These are phyloP conservation scores for Candida freyschussii DNA, from an alignment of 1,139 yeast species.

Conservation along the genomic window DNA sequence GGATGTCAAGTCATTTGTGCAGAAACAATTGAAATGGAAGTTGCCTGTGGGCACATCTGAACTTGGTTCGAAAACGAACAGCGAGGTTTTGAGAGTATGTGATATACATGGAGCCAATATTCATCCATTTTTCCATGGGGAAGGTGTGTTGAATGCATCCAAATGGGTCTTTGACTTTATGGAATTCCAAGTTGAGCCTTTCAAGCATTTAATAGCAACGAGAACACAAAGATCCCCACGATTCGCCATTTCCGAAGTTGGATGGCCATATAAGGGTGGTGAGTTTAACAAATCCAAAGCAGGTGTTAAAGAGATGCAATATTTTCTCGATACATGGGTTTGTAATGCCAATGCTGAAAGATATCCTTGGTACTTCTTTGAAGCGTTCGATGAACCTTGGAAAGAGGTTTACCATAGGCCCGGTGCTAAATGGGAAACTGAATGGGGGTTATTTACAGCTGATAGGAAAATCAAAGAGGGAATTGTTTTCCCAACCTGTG, in stretches of 20 bases:
- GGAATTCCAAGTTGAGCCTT: constrained; percentile 37
- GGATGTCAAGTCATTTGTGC: constrained; percentile 37
- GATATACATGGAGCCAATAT: constrained; percentile 62
- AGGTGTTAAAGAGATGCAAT: constrained; percentile 39
- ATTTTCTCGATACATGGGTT: constrained; percentile 47
- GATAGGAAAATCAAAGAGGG: constrained; percentile 42
- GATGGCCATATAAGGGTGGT: constrained; percentile 72
- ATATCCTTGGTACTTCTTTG: constrained; percentile 59
- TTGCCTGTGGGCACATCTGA: constrained; percentile 43
- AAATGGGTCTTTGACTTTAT: constrained; percentile 52
- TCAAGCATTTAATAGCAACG: constrained; percentile 17
- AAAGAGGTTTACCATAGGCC: constrained; percentile 47
- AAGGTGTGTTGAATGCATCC: constrained; percentile 42
- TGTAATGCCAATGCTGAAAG: constrained; percentile 38
- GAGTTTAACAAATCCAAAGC: constrained; percentile 42
- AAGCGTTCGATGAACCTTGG: constrained; percentile 76
- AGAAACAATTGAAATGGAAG: constrained; percentile 44
- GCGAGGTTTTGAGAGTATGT: constrained; percentile 33
- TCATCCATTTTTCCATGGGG: constrained; percentile 69
- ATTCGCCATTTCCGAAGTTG: constrained; percentile 55
- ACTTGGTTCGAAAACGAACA: constrained; percentile 36
- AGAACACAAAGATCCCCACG: constrained; percentile 21
- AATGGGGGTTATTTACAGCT: constrained; percentile 60
- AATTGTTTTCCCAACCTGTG: constrained; percentile 32
- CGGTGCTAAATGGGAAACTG: constrained; percentile 56